A percentile compares a stretch with the other conserved stretches of the same genome.
Conservation (phyloP, 2,329 filamentous ascomycete genomes). For the Fusarium nanum region DNA sequence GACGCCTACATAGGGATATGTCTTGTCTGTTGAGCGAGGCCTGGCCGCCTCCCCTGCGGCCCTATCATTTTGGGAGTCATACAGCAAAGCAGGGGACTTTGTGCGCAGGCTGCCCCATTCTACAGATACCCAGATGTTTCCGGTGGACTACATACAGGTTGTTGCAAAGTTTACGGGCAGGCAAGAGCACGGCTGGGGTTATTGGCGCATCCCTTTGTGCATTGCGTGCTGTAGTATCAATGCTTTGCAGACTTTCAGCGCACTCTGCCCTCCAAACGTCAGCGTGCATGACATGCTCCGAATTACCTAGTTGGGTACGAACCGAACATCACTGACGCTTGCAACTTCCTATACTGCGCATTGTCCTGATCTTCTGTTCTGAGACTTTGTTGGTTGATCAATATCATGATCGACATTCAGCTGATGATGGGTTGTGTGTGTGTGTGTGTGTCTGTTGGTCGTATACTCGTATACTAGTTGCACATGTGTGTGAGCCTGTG, state of each 20-base stretch:
- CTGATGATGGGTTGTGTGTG: conserved; percentile 4
- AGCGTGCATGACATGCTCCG: conserved; percentile 25
- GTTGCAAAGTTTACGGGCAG: background rate
- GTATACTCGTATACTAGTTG: background rate
- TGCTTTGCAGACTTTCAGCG: conserved; percentile 12
- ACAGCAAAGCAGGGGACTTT: conserved; percentile 13
- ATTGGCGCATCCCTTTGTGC: conserved; percentile 3
- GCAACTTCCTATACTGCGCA: background rate
- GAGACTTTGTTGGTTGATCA: conserved; percentile 15
- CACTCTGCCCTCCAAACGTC: conserved; percentile 18
- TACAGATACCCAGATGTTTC: background rate
- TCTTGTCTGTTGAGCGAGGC: background rate
- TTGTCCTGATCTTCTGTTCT: conserved; percentile 2
- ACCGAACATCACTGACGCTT: conserved; percentile 2
- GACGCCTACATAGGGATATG: conserved; percentile 5
- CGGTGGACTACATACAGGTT: background rate
- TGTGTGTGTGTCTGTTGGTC: conserved; percentile 22
- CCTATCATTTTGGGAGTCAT: conserved; percentile 6
- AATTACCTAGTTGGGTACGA: conserved; percentile 1
- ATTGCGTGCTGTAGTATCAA: conserved; percentile 1
- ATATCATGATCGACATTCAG: conserved; percentile 26
- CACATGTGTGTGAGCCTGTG: conserved; percentile 2
- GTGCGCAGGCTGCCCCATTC: conserved; percentile 10
- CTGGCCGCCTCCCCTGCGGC: conserved; percentile 10
- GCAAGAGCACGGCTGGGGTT: background rate